A percentile compares a stretch with the other conserved stretches of the same genome.
Conservation (phyloP, 441 rosid species). For the Viola pubescens region DNA sequence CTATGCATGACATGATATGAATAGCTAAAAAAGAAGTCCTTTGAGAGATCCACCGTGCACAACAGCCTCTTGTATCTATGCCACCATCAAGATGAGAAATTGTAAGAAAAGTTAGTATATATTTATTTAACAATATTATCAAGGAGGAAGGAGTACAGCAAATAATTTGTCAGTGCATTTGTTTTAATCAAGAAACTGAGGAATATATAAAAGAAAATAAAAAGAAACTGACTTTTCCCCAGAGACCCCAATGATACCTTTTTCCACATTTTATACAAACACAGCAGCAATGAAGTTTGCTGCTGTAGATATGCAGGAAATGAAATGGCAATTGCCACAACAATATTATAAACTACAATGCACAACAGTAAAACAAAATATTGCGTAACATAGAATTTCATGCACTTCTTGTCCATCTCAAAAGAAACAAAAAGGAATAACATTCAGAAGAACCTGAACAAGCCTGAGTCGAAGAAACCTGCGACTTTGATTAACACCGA, state of each 20-base stretch:
- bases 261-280: slow-evolving; percentile 47
- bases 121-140: slow-evolving; percentile 8
- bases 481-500: slow-evolving; percentile 19
- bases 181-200: slow-evolving; percentile 1
- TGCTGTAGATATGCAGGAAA: slow-evolving; percentile 60
- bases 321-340: slow-evolving; percentile 46
- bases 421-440: slow-evolving; percentile 6
- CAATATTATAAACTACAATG: slow-evolving; percentile 31
- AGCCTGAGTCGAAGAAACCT: slow-evolving; percentile 20
- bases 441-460: slow-evolving; percentile 20
- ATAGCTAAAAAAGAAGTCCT: slow-evolving; percentile 98
- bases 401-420: slow-evolving; percentile 2
- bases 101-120: slow-evolving; percentile 13
- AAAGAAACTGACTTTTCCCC: slow-evolving; percentile 31
- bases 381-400: slow-evolving; percentile 12
- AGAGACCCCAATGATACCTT: slow-evolving; percentile 60
- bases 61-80: slow-evolving; percentile 97
- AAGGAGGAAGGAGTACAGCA: slow-evolving; percentile 2
- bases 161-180: slow-evolving; percentile 9
- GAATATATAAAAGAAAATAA: not conserved
- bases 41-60: slow-evolving; percentile 81
- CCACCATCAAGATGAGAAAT: slow-evolving; percentile 22
- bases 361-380: slow-evolving; percentile 21
- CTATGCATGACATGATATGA: slow-evolving; percentile 88
- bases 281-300: slow-evolving; percentile 55